Evolutionary conservation across 208 protist species (phyloP), one percentile per base, ranked within the genome.

Genomic region (Crithidia brevicula): DNA sequence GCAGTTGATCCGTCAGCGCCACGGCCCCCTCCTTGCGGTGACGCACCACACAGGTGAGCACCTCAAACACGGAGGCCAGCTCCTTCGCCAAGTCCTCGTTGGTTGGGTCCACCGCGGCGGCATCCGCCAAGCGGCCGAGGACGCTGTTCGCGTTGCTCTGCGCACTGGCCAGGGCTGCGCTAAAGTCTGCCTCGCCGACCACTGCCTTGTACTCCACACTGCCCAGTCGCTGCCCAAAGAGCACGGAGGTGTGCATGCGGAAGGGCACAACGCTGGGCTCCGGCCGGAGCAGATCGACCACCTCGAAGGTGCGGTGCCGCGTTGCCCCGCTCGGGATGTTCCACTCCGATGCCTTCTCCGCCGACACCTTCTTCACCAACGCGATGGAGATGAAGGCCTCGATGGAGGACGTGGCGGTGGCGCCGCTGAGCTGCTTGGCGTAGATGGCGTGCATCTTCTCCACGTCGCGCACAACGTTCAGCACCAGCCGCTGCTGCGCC

Each of bases 271-370:
- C 51, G 3, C 30, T 51, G 11, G 66, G 50, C 54, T 76, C 50
- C 0, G 58, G 36, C n/a, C 36, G 49, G 23, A 86, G 65, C n/a
- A 86, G 67, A 67, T 86, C 75, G 25, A 75, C 46, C 58, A 82
- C 68, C 65, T 73, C 75, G 43, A 64, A 68, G 18, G 54, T 52
- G 27, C 30, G 59, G 60, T 67, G 58, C 38, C 59, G 27, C 42
- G 36, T 33, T 18, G 66, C 34, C 25, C 22, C 23, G 18, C 46
- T 56, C 36, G 31, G 50, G 20, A 42, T 34, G 23, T 60, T 60
- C 60, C 46, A 53, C 60, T 73, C 73, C 38, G 33, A 28, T 22
- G 61, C 69, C n/a, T 43, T 38, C 43, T 40, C 13, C 1, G 38
- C 31, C 13, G 69, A 75, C 20, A 58, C 56, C 52, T 46, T 49